Conservation (phyloP, 2,329 filamentous ascomycete species). For the Talaromyces albobiverticillius region DNA sequence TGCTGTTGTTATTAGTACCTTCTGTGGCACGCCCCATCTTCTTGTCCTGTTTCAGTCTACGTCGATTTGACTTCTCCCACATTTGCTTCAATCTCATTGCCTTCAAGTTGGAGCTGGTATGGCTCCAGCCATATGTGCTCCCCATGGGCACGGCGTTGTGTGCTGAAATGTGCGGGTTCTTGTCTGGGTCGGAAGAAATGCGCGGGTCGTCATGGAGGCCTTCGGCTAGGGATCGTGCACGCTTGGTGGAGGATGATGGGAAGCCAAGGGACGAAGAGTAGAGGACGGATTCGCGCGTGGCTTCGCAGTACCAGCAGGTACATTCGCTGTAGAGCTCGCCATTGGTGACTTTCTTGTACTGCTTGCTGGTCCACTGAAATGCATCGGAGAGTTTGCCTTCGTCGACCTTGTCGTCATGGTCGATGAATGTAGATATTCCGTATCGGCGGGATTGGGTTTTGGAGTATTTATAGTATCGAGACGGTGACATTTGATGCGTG, state of each 20-base stretch:
- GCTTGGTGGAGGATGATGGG: slow-evolving; percentile 42
- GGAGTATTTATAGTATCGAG: slow-evolving; percentile 61
- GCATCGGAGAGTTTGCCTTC: slow-evolving; percentile 60
- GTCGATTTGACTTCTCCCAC: slow-evolving; percentile 47
- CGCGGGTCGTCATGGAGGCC: slow-evolving; percentile 37
- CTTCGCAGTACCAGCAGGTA: slow-evolving; percentile 82
- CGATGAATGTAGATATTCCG: slow-evolving; percentile 58
- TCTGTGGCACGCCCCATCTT: neutral
- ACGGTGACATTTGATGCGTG: slow-evolving; percentile 70
- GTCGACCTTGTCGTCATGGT: slow-evolving; percentile 82
- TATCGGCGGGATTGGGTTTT: slow-evolving; percentile 33
- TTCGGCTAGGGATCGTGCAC: slow-evolving; percentile 51
- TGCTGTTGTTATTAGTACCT: neutral
- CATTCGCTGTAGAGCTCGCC: slow-evolving; percentile 71
- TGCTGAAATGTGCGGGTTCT: slow-evolving; percentile 67
- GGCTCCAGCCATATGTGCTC: slow-evolving; percentile 17
- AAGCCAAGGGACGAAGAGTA: slow-evolving; percentile 41
- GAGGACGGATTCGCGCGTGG: slow-evolving; percentile 58
- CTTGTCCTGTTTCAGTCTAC: slow-evolving; percentile 27
- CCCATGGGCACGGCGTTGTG: slow-evolving; percentile 62
- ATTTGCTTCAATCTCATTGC: slow-evolving; percentile 51
- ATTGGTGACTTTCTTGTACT: slow-evolving; percentile 63
- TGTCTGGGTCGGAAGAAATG: slow-evolving; percentile 50
- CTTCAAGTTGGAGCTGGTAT: slow-evolving; percentile 25
- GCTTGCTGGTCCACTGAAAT: slow-evolving; percentile 71